Conservation (phyloP, 2,329 filamentous ascomycete genomes). For the Metarhizium rileyi region DNA sequence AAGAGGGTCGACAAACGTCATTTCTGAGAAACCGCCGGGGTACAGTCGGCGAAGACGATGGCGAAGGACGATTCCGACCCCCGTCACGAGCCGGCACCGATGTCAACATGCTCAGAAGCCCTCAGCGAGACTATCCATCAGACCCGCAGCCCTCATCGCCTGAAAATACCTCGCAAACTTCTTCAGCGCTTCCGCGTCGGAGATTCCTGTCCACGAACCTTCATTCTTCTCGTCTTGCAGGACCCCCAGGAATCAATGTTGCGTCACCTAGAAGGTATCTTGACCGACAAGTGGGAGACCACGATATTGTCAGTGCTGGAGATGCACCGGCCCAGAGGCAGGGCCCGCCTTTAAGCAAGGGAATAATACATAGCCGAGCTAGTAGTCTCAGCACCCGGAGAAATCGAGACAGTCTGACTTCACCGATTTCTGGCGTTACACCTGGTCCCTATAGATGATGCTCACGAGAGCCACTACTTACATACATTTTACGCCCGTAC, state of each 20-base stretch:
- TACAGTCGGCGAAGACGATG: constrained; percentile 38
- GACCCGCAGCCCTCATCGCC: constrained; percentile 25
- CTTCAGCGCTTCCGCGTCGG: constrained; percentile 42
- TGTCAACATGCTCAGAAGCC: constrained; percentile 28
- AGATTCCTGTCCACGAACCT: constrained; percentile 40
- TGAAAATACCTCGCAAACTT: constrained; percentile 24
- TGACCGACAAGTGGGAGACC: constrained; percentile 34
- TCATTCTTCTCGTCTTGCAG: constrained; percentile 34
- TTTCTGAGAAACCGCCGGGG: constrained; percentile 36
- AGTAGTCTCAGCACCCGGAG: constrained; percentile 35
- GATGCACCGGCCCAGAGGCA: constrained; percentile 1
- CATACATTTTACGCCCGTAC: constrained; percentile 19
- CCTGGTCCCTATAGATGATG: constrained; percentile 36
- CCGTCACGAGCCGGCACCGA: constrained; percentile 52
- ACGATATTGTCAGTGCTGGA: constrained; percentile 18
- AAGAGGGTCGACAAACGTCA: constrained; percentile 34
- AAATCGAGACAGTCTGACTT: constrained; percentile 32
- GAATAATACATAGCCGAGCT: constrained; percentile 31
- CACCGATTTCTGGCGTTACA: constrained; percentile 26
- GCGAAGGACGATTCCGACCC: constrained; percentile 40
- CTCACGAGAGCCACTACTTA: constrained; percentile 16
- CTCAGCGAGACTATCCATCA: constrained; percentile 17
- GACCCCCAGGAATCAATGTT: constrained; percentile 27
- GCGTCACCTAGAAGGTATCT: constrained; percentile 37
- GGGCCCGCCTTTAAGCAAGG: constrained; percentile 31